A percentile compares a stretch with the other conserved stretches of the same genome.
Evolutionary conservation across 371 early-diverging fungal genomes (phyloP).

Genomic region (Zychaea mexicana): DNA sequence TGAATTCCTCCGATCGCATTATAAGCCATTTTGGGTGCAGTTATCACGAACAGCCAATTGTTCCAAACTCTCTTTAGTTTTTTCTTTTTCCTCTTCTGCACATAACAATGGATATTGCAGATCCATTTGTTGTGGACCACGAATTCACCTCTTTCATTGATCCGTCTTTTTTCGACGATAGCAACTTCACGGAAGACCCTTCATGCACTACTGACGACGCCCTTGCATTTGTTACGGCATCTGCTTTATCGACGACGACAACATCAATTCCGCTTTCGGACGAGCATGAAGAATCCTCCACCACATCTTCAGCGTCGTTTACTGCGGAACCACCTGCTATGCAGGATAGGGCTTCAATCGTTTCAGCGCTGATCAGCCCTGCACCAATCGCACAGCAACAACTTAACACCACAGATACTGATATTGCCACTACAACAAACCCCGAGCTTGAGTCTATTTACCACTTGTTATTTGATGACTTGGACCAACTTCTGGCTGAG

Average conservation of each 20-base stretch:
- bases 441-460: conserved; percentile 1
- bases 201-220: not conserved
- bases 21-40: not conserved
- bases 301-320: not conserved
- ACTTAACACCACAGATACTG: not conserved
- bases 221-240: not conserved
- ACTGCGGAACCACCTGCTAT: not conserved
- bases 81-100: not conserved
- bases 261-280: not conserved
- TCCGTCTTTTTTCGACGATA: conserved; percentile 3
- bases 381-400: not conserved
- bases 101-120: conserved; percentile 1
- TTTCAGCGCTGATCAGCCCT: not conserved
- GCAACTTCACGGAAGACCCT: not conserved
- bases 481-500: not conserved
- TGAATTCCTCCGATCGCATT: conserved; percentile 4
- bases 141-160: conserved; percentile 8
- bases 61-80: not conserved
- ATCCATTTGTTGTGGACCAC: conserved; percentile 8
- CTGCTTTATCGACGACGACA: not conserved
- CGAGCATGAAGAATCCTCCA: not conserved
- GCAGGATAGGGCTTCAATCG: not conserved
- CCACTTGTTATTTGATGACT: conserved; percentile 7
- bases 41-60: not conserved
- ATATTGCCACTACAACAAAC: not conserved